A percentile compares a stretch with the other conserved stretches of the same genome.
These are phyloP conservation scores for Magnaporthiopsis incrustans DNA, from an alignment of 2,329 filamentous ascomycete species.

Conservation along the genomic window DNA sequence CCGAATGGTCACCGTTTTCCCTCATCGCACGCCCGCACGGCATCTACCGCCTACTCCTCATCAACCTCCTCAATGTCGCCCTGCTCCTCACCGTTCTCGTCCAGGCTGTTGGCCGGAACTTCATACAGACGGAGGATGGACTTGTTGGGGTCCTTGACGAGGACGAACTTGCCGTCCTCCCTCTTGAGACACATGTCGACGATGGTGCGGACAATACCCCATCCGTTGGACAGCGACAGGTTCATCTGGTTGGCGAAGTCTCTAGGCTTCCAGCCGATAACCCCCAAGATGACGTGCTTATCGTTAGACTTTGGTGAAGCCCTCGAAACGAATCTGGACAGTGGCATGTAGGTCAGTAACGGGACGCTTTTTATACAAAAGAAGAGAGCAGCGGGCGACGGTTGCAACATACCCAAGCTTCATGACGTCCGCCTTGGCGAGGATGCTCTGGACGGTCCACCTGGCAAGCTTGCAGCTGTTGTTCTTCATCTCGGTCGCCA, in stretches of 20 bases:
- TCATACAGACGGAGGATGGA: conserved; percentile 87
- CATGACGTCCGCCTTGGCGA: conserved; percentile 96
- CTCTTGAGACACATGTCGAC: conserved; percentile 84
- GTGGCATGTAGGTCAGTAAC: neutral
- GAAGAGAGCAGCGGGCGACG: neutral
- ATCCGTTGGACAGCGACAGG: conserved; percentile 90
- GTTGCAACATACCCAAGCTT: conserved; percentile 72
- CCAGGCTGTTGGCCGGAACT: conserved; percentile 79
- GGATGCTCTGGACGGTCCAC: conserved; percentile 95
- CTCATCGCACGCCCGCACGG: neutral
- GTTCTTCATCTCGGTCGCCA: conserved; percentile 99
- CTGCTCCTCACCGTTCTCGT: conserved; percentile 75
- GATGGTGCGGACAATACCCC: conserved; percentile 98
- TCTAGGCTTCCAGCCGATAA: conserved; percentile 94
- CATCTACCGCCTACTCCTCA: conserved; percentile 18
- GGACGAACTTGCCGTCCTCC: conserved; percentile 73
- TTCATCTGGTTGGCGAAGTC: conserved; percentile 99
- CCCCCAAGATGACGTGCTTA: conserved; percentile 90
- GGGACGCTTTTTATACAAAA: neutral
- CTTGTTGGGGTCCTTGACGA: conserved; percentile 94
- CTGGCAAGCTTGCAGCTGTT: conserved; percentile 97
- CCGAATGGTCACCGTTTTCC: neutral
- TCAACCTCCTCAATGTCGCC: conserved; percentile 43
- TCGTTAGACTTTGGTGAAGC: conserved; percentile 86
- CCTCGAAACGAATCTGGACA: conserved; percentile 79